Evolutionary conservation across 2,329 filamentous ascomycete genomes (phyloP), one percentile per base, ranked within the genome.

Genomic region (Exserohilum turcica): DNA sequence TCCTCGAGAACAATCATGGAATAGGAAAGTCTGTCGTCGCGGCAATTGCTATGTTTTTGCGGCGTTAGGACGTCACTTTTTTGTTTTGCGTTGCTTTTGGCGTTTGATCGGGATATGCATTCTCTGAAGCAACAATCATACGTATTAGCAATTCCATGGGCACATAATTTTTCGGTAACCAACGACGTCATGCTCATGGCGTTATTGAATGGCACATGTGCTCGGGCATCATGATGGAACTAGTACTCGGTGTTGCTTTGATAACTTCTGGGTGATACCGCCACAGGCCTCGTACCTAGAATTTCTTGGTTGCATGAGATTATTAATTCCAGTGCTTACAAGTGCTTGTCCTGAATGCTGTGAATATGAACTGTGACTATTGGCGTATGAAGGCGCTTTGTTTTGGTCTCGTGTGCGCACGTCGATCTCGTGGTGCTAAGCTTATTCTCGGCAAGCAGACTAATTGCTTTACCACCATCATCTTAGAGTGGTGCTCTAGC

Each of bases 391-490:
- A 27, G 28, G 28, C 18, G 27, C 27, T 39, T 48, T 27, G 28
- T 48, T 40, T 40, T 32, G 45, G 44, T 47, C 44, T 47, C 44
- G 44, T 47, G 44, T 38, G 18, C 44, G 35, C 35, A 38, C n/a
- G 28, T 31, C 27, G 44, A 39, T 48, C 45, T 32, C 45, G 36
- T 48, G 45, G 29, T 48, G 28, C 36, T 48, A 39, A 47, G 44
- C 35, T 39, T 38, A 35, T 27, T 27, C 27, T 47, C 16, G 44
- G 35, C 35, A 31, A 21, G 15, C 27, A 12, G 35, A 29, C 35
- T 47, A 47, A 15, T 10, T 32, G 21, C 28, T 31, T 38, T 47
- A 39, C 35, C 9, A 31, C 31, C 12, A 31, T 31, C 28, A 21
- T 32, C 18, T 9, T 39, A 27, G 28, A 9, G 10, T 10, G 35